Conservation (phyloP, 768 basidiomycete genomes). For the Pulveroboletus sp. region DNA sequence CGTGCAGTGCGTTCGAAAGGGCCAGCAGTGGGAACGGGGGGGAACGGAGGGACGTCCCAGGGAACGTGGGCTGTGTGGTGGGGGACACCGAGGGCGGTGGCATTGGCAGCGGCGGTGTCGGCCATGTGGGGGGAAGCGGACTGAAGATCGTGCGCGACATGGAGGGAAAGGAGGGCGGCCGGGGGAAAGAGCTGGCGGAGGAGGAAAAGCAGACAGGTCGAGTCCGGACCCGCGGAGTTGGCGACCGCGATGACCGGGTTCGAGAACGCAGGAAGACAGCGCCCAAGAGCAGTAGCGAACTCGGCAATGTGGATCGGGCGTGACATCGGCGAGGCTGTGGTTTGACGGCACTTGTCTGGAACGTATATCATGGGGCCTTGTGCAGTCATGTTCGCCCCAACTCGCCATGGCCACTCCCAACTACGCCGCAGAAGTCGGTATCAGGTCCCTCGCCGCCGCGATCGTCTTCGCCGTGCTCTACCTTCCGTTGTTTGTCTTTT, state of each 20-base stretch:
- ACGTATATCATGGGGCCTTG: too few relatives aligned
- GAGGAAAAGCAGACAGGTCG: constrained; percentile 72
- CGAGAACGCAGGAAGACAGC: constrained; percentile 7
- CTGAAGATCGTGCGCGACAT: constrained; percentile 72
- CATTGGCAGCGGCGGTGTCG: constrained; percentile 39
- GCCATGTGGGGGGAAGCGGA: constrained; percentile 54
- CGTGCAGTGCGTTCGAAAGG: constrained; percentile 58
- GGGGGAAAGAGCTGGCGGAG: constrained; percentile 40
- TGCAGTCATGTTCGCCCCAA: too few relatives aligned
- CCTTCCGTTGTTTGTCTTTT: constrained; percentile 14
- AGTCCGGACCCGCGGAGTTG: constrained; percentile 82
- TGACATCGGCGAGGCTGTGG: not conserved
- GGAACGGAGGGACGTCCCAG: constrained; percentile 56
- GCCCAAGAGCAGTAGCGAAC: constrained; percentile 43
- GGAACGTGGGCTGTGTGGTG: constrained; percentile 47
- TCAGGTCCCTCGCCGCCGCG: constrained; percentile 23
- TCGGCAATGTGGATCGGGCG: constrained; percentile 43
- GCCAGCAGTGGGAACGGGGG: constrained; percentile 40
- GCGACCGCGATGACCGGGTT: constrained; percentile 46
- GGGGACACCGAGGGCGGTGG: constrained; percentile 40
- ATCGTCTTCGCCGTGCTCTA: constrained; percentile 29
- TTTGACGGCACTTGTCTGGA: too few relatives aligned
- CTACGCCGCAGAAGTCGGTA: constrained; percentile 19
- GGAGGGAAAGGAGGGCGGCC: constrained; percentile 49
- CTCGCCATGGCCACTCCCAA: constrained; percentile 4